A percentile compares a stretch with the other conserved stretches of the same genome.
These are phyloP conservation scores for Metschnikowia baotianmanensis DNA, from an alignment of 805 yeast genomes.

Conservation along the genomic window DNA sequence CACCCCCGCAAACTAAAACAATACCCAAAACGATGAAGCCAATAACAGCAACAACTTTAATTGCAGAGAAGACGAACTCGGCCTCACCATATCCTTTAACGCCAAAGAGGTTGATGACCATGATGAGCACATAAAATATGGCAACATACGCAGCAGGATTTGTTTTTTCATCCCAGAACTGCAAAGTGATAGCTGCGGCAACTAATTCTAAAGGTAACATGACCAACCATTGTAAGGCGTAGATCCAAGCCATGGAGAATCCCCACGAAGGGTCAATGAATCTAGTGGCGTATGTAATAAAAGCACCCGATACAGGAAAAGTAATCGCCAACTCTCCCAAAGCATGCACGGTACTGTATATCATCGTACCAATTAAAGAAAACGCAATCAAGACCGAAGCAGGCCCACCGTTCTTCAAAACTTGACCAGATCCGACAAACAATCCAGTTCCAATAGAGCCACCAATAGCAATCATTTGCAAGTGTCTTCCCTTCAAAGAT, in stretches of 20 bases:
- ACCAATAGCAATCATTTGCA: no score
- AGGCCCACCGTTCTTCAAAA: no score
- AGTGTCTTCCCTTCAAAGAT: no score
- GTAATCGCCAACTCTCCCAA: no score
- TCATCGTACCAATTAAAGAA: slow-evolving; percentile 53
- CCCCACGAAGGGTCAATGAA: slow-evolving; percentile 27
- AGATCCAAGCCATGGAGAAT: slow-evolving; percentile 31
- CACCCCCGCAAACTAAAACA: slow-evolving; percentile 58
- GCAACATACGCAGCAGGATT: no score
- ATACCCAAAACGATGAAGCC: slow-evolving; percentile 55
- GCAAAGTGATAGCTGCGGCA: slow-evolving; percentile 40
- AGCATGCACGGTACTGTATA: slow-evolving; percentile 56
- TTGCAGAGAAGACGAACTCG: slow-evolving; percentile 53
- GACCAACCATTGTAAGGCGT: slow-evolving; percentile 37
- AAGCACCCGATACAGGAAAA: slow-evolving; percentile 33
- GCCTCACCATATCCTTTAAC: slow-evolving; percentile 70
- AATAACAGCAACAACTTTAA: no score
- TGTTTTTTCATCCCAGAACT: slow-evolving; percentile 43
- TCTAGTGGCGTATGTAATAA: slow-evolving; percentile 23
- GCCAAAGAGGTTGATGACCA: slow-evolving; percentile 56
- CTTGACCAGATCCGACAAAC: no score
- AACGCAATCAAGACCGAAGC: slow-evolving; percentile 59
- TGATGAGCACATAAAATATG: slow-evolving; percentile 50
- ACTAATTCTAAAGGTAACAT: slow-evolving; percentile 36
- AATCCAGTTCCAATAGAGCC: no score